phyloP scores from a whole-genome alignment of 2,329 filamentous ascomycete species.

The Dactylella cylindrospora region DNA sequence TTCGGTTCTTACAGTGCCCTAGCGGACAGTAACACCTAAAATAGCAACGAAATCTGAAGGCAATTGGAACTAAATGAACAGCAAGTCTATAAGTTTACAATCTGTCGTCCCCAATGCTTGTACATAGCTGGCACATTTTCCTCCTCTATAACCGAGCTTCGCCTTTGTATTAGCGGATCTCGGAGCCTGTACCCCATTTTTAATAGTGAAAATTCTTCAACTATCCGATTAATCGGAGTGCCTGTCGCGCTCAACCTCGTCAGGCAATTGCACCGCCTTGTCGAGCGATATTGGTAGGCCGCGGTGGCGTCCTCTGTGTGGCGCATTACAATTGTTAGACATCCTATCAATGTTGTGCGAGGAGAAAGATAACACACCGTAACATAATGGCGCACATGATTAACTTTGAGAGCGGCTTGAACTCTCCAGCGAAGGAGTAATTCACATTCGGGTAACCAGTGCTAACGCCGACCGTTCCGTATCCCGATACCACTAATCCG shows the following conservation, averaged over 20 bases:
- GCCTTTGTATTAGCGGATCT: too few relatives aligned
- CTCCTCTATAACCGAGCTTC: background rate
- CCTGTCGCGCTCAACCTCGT: background rate
- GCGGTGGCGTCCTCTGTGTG: constrained; percentile 30
- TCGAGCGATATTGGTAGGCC: constrained; percentile 36
- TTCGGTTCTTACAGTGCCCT: background rate
- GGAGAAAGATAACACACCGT: background rate
- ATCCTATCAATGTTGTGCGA: background rate
- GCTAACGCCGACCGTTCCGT: constrained; percentile 47
- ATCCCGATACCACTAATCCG: constrained; percentile 45
- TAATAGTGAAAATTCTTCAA: too few relatives aligned
- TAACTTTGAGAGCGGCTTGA: constrained; percentile 44
- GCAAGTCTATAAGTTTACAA: background rate
- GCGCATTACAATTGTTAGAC: background rate
- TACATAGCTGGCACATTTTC: background rate
- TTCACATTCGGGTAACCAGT: constrained; percentile 43
- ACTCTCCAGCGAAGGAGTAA: constrained; percentile 46
- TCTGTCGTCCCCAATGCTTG: constrained; percentile 3
- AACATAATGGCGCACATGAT: constrained; percentile 47
- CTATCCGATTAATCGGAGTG: too few relatives aligned
- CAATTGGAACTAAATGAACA: too few relatives aligned
- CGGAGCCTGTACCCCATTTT: too few relatives aligned
- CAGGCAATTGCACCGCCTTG: constrained; percentile 29
- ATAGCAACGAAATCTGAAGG: too few relatives aligned
- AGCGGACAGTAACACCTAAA: too few relatives aligned